A percentile compares a stretch with the other conserved stretches of the same genome.
Evolutionary conservation across 2,329 filamentous ascomycete species (phyloP).

Genomic region (Aspergillus unguis): DNA sequence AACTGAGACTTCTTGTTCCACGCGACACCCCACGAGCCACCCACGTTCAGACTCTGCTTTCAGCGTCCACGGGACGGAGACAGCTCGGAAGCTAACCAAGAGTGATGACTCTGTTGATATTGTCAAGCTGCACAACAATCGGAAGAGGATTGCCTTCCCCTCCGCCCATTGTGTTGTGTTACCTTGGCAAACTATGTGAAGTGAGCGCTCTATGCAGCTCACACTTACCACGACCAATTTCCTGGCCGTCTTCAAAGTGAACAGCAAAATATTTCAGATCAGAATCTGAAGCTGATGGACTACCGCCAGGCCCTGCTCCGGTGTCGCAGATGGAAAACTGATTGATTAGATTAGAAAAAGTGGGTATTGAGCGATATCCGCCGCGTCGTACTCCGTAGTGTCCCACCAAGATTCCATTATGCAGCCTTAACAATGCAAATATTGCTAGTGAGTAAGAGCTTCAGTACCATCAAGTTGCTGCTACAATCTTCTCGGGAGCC

Average conservation of each 20-base stretch:
- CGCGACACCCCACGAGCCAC: background rate
- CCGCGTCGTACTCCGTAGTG: slow-evolving; percentile 13
- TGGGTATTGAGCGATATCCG: slow-evolving; percentile 21
- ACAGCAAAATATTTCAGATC: no score
- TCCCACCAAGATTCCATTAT: slow-evolving; percentile 5
- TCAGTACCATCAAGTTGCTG: no score
- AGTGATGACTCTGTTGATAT: background rate
- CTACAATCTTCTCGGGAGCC: background rate
- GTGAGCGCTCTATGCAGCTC: no score
- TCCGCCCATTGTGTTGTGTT: background rate
- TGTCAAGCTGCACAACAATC: slow-evolving; percentile 6
- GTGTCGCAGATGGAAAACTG: slow-evolving; percentile 14
- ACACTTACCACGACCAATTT: no score
- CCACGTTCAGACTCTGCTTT: background rate
- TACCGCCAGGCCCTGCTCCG: background rate
- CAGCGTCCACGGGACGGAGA: slow-evolving; percentile 5
- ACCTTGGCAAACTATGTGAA: background rate
- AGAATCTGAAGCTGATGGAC: no score
- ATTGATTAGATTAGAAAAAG: slow-evolving; percentile 27
- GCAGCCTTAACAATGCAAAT: background rate
- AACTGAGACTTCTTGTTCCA: background rate
- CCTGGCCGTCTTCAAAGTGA: no score
- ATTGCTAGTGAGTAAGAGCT: no score
- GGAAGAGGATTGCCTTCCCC: background rate
- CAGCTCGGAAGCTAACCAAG: background rate